Evolutionary conservation across 768 basidiomycete genomes (phyloP), one percentile per base, ranked within the genome.

Genomic region (Pisolithus albus): DNA sequence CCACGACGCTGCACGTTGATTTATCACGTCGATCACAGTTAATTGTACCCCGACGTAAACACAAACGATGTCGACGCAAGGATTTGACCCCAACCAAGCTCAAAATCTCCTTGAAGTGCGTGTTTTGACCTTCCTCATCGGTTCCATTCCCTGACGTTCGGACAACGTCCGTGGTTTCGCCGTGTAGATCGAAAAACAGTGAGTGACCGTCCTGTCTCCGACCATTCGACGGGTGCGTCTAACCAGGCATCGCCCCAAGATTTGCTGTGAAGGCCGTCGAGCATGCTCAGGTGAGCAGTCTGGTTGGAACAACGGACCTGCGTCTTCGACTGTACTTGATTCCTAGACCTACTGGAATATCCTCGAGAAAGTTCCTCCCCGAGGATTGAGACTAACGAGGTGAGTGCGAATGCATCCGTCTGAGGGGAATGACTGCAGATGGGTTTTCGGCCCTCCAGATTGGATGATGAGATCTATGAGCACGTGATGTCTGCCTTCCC

Each of bases 151-250:
- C 34, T 34, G 34, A 34, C 34, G 34, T 34, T 0, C 11, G 5
- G 13, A 15, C 34, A 34, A 13, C 13, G 11, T 15, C 34, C 34
- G 36, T 42, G 43, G 46, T 34, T 55, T 26, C 47, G 8, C 28
- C 47, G 40, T 42, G 45, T 72, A 92, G 90, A 95, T 99, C 55
- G 95, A 97, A 74, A 94, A 93, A 78, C 93, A 96, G 86, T 92
- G 64, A 69, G 87, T 76, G 37, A 28, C 19, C n/a, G 40, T 21
- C 11, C 40, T 41, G 40, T 41, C 21, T 8, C 4, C 24, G 10
- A 21, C 18, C n/a, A 34, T 15, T 2, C 19, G 8, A 9, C 1
- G 39, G 44, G 19, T 63, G 48, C 57, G 34, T 28, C 49, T 53
- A 48, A 50, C 46, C 16, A 9, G 41, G 40, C 51, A 56, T 45